These are phyloP conservation scores for Peterozyma xylosa DNA, from an alignment of 805 yeast species.

Conservation along the genomic window DNA sequence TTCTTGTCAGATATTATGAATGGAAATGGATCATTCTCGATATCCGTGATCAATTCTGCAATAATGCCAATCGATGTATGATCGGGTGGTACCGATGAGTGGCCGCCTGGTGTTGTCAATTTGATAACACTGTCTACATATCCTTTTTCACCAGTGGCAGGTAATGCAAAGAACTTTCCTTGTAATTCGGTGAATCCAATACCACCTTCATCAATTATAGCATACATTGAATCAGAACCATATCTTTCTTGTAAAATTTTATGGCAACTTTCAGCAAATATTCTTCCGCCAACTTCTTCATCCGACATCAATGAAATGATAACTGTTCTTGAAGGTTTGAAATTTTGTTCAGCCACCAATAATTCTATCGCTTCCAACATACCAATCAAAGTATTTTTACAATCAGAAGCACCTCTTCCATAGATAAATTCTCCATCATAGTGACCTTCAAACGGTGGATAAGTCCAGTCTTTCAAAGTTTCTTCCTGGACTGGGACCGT, in stretches of 20 bases:
- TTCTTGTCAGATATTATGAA: slow-evolving; percentile 37
- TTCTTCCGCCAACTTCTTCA: slow-evolving; percentile 55
- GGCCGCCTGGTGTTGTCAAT: slow-evolving; percentile 65
- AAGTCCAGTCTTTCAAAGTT: slow-evolving; percentile 47
- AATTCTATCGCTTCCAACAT: slow-evolving; percentile 52
- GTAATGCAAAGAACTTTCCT: slow-evolving; percentile 42
- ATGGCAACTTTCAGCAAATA: slow-evolving; percentile 45
- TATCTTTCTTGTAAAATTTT: slow-evolving; percentile 34
- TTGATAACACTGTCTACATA: slow-evolving; percentile 30
- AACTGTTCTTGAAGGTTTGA: slow-evolving; percentile 47
- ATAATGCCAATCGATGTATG: slow-evolving; percentile 67
- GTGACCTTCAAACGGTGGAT: slow-evolving; percentile 55
- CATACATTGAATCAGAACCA: slow-evolving; percentile 46
- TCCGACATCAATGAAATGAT: slow-evolving; percentile 60
- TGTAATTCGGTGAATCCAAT: slow-evolving; percentile 27
- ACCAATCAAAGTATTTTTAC: slow-evolving; percentile 55
- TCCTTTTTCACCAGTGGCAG: slow-evolving; percentile 56
- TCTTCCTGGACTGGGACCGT: slow-evolving; percentile 61
- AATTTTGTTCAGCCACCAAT: slow-evolving; percentile 34
- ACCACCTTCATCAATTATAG: slow-evolving; percentile 60
- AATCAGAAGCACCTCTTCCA: slow-evolving; percentile 69
- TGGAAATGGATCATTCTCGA: slow-evolving; percentile 47
- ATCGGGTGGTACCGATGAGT: slow-evolving; percentile 65
- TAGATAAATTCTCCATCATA: slow-evolving; percentile 53
- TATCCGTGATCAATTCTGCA: slow-evolving; percentile 38